Base-by-base conservation (phyloP, 1,284 basidiomycete genomes). In the Cutaneotrichosporon arboriforme region DNA sequence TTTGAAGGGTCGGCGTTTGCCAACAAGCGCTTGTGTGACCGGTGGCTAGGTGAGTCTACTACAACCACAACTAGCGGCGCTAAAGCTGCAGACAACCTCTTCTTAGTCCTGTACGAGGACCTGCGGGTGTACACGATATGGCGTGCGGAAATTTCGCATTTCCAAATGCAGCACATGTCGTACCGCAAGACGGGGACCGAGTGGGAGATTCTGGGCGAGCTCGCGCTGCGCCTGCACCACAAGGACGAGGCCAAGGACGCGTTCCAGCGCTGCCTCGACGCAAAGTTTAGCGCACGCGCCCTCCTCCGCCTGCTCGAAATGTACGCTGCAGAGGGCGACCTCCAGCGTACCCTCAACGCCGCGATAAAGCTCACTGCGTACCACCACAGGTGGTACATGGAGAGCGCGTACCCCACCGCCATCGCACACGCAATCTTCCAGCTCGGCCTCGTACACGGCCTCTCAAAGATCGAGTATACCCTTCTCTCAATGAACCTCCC, bases 101-200 rank as follows among this genome's bases (percentile, higher is more conserved):
- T 98, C 77, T 93, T 98, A 90, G 92, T 97, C 2, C 78, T 97
- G 4, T 97, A 97, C 72, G 93, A 97, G 86, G 94, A 98, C 70
- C 78, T 98, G 46, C 85, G 96, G n/a, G 89, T 98, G 12, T 98
- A 94, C 86, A 98, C 96, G 0, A 98, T 98, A 68, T 99, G 96
- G 84, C 84, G 94, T 18, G 94, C 96, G 4, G 96, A 98, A 70
- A 87, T 97, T n/a, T 90, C 91, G 1, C 94, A 99, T 70, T 98
- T 96, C 81, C 96, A 94, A 70, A 91, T 88, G 0, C 94, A 97
- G 59, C 72, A 94, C 63, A 87, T 97, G 58, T 91, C 92, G 0
- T 98, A 97, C 71, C 84, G 89, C 59, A 97, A 97, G 78, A 97
- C 94, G 0, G 91, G 89, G 0, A 79, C 90, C 15, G 94, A 99